A percentile compares a stretch with the other conserved stretches of the same genome.
These are phyloP conservation scores for Aquilaria yunnanensis DNA, from an alignment of 345 rosid species.

Conservation along the genomic window DNA sequence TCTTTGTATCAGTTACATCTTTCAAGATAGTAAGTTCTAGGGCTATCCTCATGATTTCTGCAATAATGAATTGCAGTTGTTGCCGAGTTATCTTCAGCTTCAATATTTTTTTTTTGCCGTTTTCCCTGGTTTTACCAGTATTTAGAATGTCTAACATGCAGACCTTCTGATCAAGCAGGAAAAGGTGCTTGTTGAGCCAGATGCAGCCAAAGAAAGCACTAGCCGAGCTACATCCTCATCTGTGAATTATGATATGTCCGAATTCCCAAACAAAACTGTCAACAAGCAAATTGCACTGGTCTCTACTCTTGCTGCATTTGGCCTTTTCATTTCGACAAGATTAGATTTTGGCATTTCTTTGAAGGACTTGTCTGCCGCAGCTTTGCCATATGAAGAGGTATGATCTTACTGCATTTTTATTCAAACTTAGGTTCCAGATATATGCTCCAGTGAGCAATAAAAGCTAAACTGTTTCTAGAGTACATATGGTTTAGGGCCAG, in stretches of 20 bases:
- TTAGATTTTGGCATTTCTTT: slow-evolving; percentile 76
- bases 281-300: slow-evolving; percentile 48
- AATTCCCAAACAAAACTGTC: slow-evolving; percentile 54
- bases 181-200: slow-evolving; percentile 29
- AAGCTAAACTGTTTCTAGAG: no score
- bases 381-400: slow-evolving; percentile 75
- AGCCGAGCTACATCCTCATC: slow-evolving; percentile 13
- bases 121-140: background rate
- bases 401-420: background rate
- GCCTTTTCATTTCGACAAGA: slow-evolving; percentile 51
- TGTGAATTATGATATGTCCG: slow-evolving; percentile 34
- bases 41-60: background rate
- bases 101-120: background rate
- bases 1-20: no score
- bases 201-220: slow-evolving; percentile 14
- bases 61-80: background rate
- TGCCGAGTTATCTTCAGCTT: background rate
- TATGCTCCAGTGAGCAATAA: no score
- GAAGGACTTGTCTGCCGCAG: slow-evolving; percentile 65
- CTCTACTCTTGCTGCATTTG: slow-evolving; percentile 48
- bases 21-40: background rate
- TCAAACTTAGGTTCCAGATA: no score
- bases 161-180: slow-evolving; percentile 35
- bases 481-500: no score
- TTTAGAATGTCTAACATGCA: background rate